Base-by-base conservation (phyloP, 176 grass and related monocot genomes). In the Eragrostis curvula region DNA sequence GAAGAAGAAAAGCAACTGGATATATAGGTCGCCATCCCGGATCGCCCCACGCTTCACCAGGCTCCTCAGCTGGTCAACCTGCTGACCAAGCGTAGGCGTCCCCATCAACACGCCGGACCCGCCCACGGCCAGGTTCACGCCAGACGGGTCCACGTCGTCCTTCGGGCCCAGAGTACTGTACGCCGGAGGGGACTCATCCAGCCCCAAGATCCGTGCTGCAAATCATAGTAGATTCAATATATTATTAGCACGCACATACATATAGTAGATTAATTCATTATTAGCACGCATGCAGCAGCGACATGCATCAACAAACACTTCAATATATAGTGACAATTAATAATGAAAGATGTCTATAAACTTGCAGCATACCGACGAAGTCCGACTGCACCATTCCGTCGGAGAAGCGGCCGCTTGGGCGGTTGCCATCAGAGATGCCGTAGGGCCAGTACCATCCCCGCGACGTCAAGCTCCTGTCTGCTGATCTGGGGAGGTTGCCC, bases 361-460 rank as follows among this genome's bases (percentile, higher is more conserved):
- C 9, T 13, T 2, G 12, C 16, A 20, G 15, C 11, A 0, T 57
- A 74, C 71, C 71, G 0, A 74, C 17, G 29, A n/a, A n/a, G 13
- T 74, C 71, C 12, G 71, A 55, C 24, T 74, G 71, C 0, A 74
- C 50, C 3, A 40, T 17, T 5, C 71, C 71, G 17, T 74, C 49
- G 2, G 49, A 55, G 29, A 55, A 2, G 49, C 71, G 50, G 17
- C 71, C 71, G 5, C 49, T 40, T 40, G 71, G 10, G 21, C 8
- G 16, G 2, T 74, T 40, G 7, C 1, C 9, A 18, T n/a, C 49
- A 0, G 49, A 55, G 27, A 5, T 56, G 28, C 50, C 50, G 29
- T 74, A 74, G 17, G 71, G 71, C 18, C 56, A 74, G 50, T 39
- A 40, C 71, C 71, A 74, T 8, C 6, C 28, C 30, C 5, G n/a